Percentiles rank a stretch among this genome's conserved stretches.
Conservation (phyloP, 169 alveolate genomes). For the Gregarina niphandrodes region DNA sequence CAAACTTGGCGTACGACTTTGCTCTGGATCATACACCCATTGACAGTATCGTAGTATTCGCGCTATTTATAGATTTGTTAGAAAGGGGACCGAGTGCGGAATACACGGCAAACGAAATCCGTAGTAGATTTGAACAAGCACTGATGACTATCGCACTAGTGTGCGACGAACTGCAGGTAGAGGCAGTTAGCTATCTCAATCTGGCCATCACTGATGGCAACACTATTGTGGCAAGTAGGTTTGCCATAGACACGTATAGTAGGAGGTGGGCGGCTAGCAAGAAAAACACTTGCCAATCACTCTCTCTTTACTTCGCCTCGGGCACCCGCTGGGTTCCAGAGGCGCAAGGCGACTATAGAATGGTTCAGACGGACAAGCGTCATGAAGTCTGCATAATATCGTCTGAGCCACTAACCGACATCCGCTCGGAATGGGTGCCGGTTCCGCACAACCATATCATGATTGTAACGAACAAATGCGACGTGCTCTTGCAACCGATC, state of each 20-base stretch:
- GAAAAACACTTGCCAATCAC: no score
- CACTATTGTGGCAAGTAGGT: conserved; percentile 11
- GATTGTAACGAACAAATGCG: conserved; percentile 9
- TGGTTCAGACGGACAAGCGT: no score
- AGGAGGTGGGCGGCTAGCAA: no score
- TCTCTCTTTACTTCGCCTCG: conserved; percentile 16
- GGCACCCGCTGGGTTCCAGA: conserved; percentile 13
- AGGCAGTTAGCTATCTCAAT: conserved; percentile 6
- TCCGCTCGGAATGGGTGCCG: conserved; percentile 17
- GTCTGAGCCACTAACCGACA: conserved; percentile 14
- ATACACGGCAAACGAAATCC: background rate
- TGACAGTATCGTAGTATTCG: conserved; percentile 14
- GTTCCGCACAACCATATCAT: conserved; percentile 16
- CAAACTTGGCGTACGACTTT: conserved; percentile 6
- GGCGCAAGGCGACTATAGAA: conserved; percentile 1
- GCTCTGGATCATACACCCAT: conserved; percentile 13
- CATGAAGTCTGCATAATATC: conserved; percentile 16
- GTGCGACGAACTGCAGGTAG: conserved; percentile 5
- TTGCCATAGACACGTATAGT: conserved; percentile 1
- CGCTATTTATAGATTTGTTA: conserved; percentile 5
- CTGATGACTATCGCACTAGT: background rate
- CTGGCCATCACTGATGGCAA: conserved; percentile 13
- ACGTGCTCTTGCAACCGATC: conserved; percentile 11
- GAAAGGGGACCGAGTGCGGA: background rate
- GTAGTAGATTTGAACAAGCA: background rate